Percentiles rank a stretch among this genome's conserved stretches.
Evolutionary conservation across 768 basidiomycete species (phyloP).

Genomic region (Flagelloscypha sp.): DNA sequence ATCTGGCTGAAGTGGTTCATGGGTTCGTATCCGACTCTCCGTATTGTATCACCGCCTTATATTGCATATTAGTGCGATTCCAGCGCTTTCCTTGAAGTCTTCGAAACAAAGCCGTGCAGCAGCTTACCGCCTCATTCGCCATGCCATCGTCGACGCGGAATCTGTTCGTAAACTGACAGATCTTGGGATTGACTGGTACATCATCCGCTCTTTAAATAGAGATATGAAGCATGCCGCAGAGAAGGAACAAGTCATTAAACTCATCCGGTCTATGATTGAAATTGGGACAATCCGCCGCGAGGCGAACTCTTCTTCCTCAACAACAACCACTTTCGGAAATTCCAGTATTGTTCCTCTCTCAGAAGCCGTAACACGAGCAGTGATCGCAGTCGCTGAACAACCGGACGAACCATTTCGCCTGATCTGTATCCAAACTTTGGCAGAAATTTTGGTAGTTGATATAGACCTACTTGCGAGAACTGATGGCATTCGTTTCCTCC

Average conservation of each 20-base stretch:
- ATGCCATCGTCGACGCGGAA: constrained; percentile 64
- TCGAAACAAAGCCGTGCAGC: constrained; percentile 70
- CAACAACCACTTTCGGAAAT: constrained; percentile 16
- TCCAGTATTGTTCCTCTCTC: constrained; percentile 53
- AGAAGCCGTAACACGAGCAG: constrained; percentile 72
- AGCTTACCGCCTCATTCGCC: constrained; percentile 78
- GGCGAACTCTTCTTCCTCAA: constrained; percentile 28
- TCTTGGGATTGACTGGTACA: constrained; percentile 78
- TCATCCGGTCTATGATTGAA: constrained; percentile 76
- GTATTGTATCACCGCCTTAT: constrained; percentile 1
- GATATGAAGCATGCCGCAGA: constrained; percentile 79
- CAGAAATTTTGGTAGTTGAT: constrained; percentile 87
- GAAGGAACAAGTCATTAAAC: constrained; percentile 87
- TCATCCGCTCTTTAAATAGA: constrained; percentile 80
- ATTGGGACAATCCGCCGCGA: constrained; percentile 56
- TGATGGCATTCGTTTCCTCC: constrained; percentile 77
- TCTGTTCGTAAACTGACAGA: constrained; percentile 57
- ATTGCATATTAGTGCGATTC: constrained; percentile 53
- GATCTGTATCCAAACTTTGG: constrained; percentile 77
- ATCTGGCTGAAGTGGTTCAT: constrained; percentile 59
- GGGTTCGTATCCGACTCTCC: constrained; percentile 43
- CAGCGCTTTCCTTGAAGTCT: constrained; percentile 66
- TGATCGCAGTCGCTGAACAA: constrained; percentile 92
- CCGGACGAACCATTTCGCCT: constrained; percentile 82
- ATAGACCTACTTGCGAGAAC: constrained; percentile 72